Evolutionary conservation across 1,284 basidiomycete genomes (phyloP), one percentile per base, ranked within the genome.

Genomic region (Naganishia sp.): DNA sequence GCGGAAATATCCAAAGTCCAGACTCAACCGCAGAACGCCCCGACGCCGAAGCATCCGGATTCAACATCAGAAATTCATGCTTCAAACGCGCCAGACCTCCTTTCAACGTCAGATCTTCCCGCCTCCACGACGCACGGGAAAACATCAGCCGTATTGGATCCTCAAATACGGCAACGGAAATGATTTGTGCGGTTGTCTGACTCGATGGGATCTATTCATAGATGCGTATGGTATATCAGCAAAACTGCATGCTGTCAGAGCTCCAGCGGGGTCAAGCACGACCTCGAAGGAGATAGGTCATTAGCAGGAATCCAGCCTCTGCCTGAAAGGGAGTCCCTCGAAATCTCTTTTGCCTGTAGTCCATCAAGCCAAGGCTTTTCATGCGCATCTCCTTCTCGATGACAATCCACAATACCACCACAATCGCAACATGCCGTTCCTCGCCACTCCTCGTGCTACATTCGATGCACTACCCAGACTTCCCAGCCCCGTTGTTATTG

Each of bases 1-100:
- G 68, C 75, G 65, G 74, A 78, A 69, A 67, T 79, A 33, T 71
- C 74, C 0, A 72, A 71, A 50, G 72, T 79, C 9, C 76, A 77
- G 42, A 60, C 50, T 6, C 42, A 33, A 7, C 43, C 53, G 46
- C 65, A 66, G 16, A 66, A 66, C 44, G 57, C 65, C 2, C 65
- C 65, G 39, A 48, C 49, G 15, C 28, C 64, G 11, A n/a, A 13
- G 6, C 13, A 44, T 6, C 48, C 57, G 9, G 28, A 23, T 50
- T 28, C 64, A 23, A 50, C 28, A 50, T 36, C 57, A 21, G 11
- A 6, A 3, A 18, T 0, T 15, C 15, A 25, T 16, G 7, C n/a
- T 5, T 6, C 5, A 4, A 28, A 15, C 45, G 9, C 18, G 10
- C 31, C 57, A 36, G 45, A 48, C 33, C 45, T 48, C 28, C 21